Base-by-base conservation (phyloP, 2,329 filamentous ascomycete genomes). In the Sporothrix brasiliensis region DNA sequence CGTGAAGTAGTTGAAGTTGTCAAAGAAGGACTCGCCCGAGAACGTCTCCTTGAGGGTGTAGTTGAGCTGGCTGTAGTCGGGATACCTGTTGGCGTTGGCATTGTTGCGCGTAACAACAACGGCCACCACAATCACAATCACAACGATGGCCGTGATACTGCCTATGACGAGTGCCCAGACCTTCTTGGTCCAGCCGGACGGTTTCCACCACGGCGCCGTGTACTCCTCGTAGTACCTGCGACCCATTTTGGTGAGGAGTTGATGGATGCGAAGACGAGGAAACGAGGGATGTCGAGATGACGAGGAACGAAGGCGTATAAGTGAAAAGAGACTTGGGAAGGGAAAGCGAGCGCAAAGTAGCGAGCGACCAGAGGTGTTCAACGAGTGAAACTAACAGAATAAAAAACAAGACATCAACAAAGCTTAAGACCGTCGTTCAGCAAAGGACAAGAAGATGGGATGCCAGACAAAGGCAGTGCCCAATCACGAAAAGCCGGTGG, bases 1-100 rank as follows among this genome's bases (percentile, higher is more conserved):
- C 19, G 77, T 79, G 71, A 81, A 86, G 74, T 87, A 87, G 74
- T 86, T 76, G 75, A 87, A 87, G 49, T 85, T 81, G 74, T 87
- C 84, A 75, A 87, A 87, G 75, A 87, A 87, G 16, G 73, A 76
- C 53, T 81, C 78, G 67, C 84, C 83, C 21, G 80, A 81, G 74
- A 86, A 87, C 67, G 83, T 83, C 69, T 87, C 85, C 41, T 77
- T 76, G 65, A 87, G 75, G 3, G 76, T 78, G 74, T 87, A 87
- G 30, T 80, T 81, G 49, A 87, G 74, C 67, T 77, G 74, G 5
- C 79, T 77, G 75, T 87, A 87, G 73, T 83, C 76, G 13, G 85
- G 85, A 73, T 87, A 87, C 10, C 77, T 76, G 70, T 81, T 79
- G 34, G 73, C 74, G 70, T 77, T 74, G 27, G 74, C 71, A 3